Evolutionary conservation across 192 early-diverging fungal genomes (phyloP), one percentile per base, ranked within the genome.

Genomic region (Mortierella hygrophila): DNA sequence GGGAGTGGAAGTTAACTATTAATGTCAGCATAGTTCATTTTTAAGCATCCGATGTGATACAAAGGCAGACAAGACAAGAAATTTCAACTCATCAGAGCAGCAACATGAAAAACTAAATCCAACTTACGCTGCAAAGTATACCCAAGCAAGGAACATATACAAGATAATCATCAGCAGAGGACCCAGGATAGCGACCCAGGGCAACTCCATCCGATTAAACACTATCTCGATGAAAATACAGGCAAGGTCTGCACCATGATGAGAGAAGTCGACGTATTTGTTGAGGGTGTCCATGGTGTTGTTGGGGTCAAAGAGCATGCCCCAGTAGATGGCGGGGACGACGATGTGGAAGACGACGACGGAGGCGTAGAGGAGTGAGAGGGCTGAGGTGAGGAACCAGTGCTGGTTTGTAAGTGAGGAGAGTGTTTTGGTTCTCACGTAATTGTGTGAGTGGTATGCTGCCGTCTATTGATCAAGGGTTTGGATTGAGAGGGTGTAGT

Each of bases 121-220:
- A 20, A 83, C 83, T 73, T 80, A 85, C 83, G 75, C 83, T 10
- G 83, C 73, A 80, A 77, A 85, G 54, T 85, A 85, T 0, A 85
- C 83, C 83, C 83, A 85, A 21, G 83, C 83, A 37, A 85, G 74
- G 70, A 85, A 80, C 83, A 85, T 85, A 75, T 85, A 85, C 20
- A 85, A 47, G 46, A 85, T 85, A 46, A 85, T 80, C 83, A 85
- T 85, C 47, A 41, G 40, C 32, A 85, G 26, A 0, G 83, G 83
- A 0, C 78, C 83, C 10, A 85, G 65, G 23, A 85, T 44, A 49
- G 32, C 68, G 9, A 85, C 46, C 71, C 70, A 85, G 21, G 77
- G 83, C 26, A 85, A 47, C 20, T 80, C 78, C 83, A 85, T 85
- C 21, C 78, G 75, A 26, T 85, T 85, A 37, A 85, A 76, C 57